Evolutionary conservation across 1,284 basidiomycete genomes (phyloP), one percentile per base, ranked within the genome.

Genomic region (Takashimella koratensis): DNA sequence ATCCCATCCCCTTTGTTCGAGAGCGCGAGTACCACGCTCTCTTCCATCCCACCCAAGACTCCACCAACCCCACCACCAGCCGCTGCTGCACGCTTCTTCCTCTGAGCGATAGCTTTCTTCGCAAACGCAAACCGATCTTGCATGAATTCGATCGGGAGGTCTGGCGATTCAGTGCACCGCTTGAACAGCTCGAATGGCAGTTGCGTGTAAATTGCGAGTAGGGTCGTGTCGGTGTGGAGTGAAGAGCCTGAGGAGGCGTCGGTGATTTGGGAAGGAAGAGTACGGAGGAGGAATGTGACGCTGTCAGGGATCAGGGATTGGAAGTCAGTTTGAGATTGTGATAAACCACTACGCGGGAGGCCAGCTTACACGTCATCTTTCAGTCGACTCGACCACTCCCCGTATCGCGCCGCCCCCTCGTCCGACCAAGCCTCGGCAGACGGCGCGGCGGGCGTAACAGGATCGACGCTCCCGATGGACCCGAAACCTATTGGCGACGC

Each of bases 71-170:
- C 73, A 86, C 85, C 53, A 43, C 82, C 83, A 53, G 82, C 81
- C 50, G 83, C 80, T 62, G 83, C 80, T 8, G 82, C 83, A 58
- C 79, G 80, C 63, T 77, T 76, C 74, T 89, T 92, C 61, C 90
- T 81, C 65, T 86, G 67, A 62, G 89, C 86, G 67, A 92, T 87
- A 10, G 84, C 87, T 59, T 89, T 87, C 75, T 92, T 92, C 11
- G 89, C 88, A 74, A 92, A 93, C 66, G 86, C 86, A 78, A 91
- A 93, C 47, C 90, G 84, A 56, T 84, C 82, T 70, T 91, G 89
- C 75, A 88, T 87, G 56, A 86, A 83, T 5, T 50, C 55, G 26
- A 76, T 67, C 10, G 68, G 65, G 10, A 74, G 56, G 5, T 64
- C 54, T 11, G 68, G 60, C 16, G 65, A 66, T 53, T 75, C 74